Evolutionary conservation across 768 basidiomycete species (phyloP), one percentile per base, ranked within the genome.

Genomic region (Suillus occidentalis): DNA sequence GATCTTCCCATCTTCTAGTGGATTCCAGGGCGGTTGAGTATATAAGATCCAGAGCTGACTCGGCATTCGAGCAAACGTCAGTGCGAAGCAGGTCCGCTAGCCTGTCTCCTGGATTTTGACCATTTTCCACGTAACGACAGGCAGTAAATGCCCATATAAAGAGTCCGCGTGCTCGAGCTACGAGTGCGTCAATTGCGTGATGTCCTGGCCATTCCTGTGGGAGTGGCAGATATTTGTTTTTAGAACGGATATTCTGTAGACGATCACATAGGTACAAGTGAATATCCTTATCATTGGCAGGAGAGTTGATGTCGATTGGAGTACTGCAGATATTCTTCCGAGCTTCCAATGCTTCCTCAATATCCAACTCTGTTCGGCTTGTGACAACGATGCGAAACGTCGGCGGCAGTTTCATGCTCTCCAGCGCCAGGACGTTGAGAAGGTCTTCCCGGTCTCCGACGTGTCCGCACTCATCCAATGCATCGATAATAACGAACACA

Each of bases 101-200:
- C 40, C 76, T 67, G 61, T 77, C 75, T 31, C 70, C 69, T 9
- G 76, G 75, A 43, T 76, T 70, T 61, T 76, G 76, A 0, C 72
- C 70, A 20, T 67, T 72, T 55, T 76, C 74, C 61, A 76, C 64
- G 25, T 77, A 77, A 25, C 68, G 69, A 66, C 76, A 76, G 7
- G 76, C 76, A 13, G 75, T 77, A 18, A 60, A 69, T 12, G 76
- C 76, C 75, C 75, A 76, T 47, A 77, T 67, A 56, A 77, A 78
- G 39, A 76, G 67, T 3, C 75, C 75, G 49, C 71, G 77, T 13
- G 76, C 75, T 22, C 76, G 76, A 14, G 72, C 56, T 1, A 66
- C 60, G 3, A 76, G 70, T 5, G 69, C 69, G 6, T 68, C 63
- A 1, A 62, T 66, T 57, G 59, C 61, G 3, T 60, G 31, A 28